Conservation (phyloP, 148 eudicot species). For the Chenopodium suecicum region DNA sequence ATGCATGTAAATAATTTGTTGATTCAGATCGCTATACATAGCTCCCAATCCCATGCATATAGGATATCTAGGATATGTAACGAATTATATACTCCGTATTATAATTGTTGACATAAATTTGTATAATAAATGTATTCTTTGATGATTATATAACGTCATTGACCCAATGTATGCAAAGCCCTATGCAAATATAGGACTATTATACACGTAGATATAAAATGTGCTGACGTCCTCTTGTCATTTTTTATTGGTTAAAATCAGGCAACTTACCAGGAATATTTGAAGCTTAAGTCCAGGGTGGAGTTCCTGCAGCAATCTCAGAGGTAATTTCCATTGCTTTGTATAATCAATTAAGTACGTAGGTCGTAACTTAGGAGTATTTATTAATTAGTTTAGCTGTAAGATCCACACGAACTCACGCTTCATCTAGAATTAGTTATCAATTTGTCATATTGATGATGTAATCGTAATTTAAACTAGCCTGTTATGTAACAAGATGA, state of each 20-base stretch:
- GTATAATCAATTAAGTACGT: neutral
- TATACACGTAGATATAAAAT: neutral
- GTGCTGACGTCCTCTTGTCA: neutral
- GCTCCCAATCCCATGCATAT: no score
- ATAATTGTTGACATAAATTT: neutral
- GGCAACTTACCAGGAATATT: constrained; percentile 65
- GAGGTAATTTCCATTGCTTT: constrained; percentile 37
- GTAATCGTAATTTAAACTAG: no score
- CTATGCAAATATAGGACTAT: neutral
- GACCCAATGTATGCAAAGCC: neutral
- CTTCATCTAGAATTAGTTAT: no score
- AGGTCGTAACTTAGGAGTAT: no score
- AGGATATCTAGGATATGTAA: neutral
- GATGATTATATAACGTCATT: neutral
- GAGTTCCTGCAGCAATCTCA: constrained; percentile 64
- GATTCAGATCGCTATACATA: no score
- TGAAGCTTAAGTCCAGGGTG: constrained; percentile 66
- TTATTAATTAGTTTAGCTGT: no score
- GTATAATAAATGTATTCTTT: neutral
- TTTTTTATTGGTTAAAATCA: constrained; percentile 13
- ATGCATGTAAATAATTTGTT: no score
- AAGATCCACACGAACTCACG: neutral
- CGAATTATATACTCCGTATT: no score
- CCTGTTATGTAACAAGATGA: no score
- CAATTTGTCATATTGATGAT: no score